Evolutionary conservation across 768 basidiomycete species (phyloP), one percentile per base, ranked within the genome.

Genomic region (Flagelloscypha sp.): DNA sequence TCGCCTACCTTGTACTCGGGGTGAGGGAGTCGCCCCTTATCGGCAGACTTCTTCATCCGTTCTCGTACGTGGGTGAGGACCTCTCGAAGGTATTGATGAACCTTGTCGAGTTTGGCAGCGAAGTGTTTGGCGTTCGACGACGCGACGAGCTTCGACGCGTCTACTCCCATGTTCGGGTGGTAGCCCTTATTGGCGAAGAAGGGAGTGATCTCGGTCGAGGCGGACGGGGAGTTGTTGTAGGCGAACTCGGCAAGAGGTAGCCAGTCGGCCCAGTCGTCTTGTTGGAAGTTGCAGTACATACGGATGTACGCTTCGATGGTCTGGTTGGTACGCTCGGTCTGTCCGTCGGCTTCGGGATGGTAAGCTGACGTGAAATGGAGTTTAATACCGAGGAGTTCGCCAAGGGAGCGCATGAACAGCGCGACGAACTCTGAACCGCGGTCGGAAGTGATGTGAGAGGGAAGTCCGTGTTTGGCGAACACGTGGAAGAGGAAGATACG

Each of bases 311-410:
- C 40, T 33, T 48, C 45, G 6, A 54, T 21, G 8, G 28, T 35
- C 24, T 48, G 56, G 27, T 48, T 67, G 7, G 58, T 43, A 1
- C 51, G 35, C 33, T 71, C 65, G 0, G 61, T 63, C 24, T 63
- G 58, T 0, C 67, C 62, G 35, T 66, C 59, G 1, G 58, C 56
- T 36, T 66, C 57, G 0, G 68, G 70, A 36, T 68, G 68, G 32
- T 59, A 70, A 1, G 65, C 66, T 0, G 67, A 70, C 6, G 55
- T 58, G 0, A 58, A 42, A 22, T 54, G 56, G 2, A 34, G 32
- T 10, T 58, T 32, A 27, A 70, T 63, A 0, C 58, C 53, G 0
- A 68, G 53, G 0, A 50, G 31, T 16, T 30, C 19, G 16, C 52
- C 50, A 0, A 70, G 37, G 0, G 54, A 52, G 6, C 21, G n/a